Base-by-base conservation (phyloP, 106 monocot genomes). In the Alisma plantagoaquatica region DNA sequence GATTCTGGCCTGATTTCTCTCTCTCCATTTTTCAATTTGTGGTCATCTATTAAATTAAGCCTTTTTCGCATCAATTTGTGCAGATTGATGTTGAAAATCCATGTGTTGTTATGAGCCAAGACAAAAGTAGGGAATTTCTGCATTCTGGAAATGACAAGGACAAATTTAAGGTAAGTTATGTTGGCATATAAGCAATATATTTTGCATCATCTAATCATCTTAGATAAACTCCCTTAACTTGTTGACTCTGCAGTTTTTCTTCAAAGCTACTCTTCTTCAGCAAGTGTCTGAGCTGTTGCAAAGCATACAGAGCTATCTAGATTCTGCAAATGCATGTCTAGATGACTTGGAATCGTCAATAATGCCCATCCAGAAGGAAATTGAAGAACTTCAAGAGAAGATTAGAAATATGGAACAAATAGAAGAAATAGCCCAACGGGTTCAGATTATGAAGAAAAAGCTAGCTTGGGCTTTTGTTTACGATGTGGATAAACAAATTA, bases 61-160 rank as follows among this genome's bases (percentile, higher is more conserved):
- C n/a, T n/a, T n/a, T n/a, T n/a, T n/a, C n/a, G n/a, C n/a, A n/a
- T n/a, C n/a, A n/a, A n/a, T n/a, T 46, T 54, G 68, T 73, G 53
- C 78, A 96, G 96, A 96, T 96, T 59, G 96, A 96, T 70, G 96
- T 96, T 73, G 96, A 96, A 61, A 96, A 96, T 67, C 96, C 96
- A 58, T 96, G 96, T 72, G 96, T 96, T 15, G 80, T 96, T 29
- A 89, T 96, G 96, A 84, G 80, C 53, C 96, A 96, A 71, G 96
- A 96, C 67, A 89, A 89, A 70, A 96, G 96, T 51, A 81, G 96
- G 76, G 96, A 96, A 57, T 96, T 96, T 64, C 71, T 96, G 45
- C 96, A 96, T 82, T 96, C 96, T 28, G 96, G 96, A 18, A 96
- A 74, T 79, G 77, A 89, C 51, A 96, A 74, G 67, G 96, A 96